Percentiles rank a stretch among this genome's conserved stretches.
Evolutionary conservation across 1,139 yeast genomes (phyloP).

Genomic region (Yamadazyma sp.): DNA sequence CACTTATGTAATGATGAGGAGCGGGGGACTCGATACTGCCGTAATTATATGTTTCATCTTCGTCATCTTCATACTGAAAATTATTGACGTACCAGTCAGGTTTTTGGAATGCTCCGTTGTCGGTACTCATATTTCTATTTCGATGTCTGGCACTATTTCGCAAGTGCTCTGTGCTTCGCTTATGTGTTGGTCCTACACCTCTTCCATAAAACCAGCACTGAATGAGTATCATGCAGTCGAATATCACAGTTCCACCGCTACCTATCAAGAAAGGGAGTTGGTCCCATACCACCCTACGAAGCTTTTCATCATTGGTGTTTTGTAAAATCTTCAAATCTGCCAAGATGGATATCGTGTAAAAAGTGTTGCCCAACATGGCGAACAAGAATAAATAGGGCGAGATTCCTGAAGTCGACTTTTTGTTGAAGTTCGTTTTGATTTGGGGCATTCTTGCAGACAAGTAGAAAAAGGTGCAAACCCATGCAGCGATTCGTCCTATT

Average conservation of each 20-base stretch:
- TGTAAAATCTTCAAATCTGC: constrained; percentile 26
- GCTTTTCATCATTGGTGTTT: constrained; percentile 8
- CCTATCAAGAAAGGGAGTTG: constrained; percentile 41
- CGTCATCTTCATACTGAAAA: constrained; percentile 14
- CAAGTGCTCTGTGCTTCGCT: background rate
- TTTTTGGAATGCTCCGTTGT: constrained; percentile 24
- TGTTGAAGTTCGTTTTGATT: constrained; percentile 39
- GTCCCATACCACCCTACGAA: constrained; percentile 17
- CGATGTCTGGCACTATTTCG: background rate
- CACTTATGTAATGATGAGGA: constrained; percentile 29
- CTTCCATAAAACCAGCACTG: constrained; percentile 32
- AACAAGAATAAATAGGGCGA: constrained; percentile 36
- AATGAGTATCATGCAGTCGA: constrained; percentile 32
- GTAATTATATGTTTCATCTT: constrained; percentile 7
- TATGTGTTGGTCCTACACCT: background rate
- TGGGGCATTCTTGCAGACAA: constrained; percentile 81
- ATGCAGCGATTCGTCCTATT: constrained; percentile 61
- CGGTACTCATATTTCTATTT: background rate
- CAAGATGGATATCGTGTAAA: constrained; percentile 35
- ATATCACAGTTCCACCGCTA: constrained; percentile 35
- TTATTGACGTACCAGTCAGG: constrained; percentile 42
- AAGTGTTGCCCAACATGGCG: constrained; percentile 38
- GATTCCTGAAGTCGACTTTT: constrained; percentile 36
- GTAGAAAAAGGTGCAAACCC: constrained; percentile 75
- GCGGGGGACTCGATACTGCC: constrained; percentile 13